Percentiles rank a stretch among this genome's conserved stretches.
These are phyloP conservation scores for Fusarium equiseti DNA, from an alignment of 2,329 filamentous ascomycete species.

Conservation along the genomic window DNA sequence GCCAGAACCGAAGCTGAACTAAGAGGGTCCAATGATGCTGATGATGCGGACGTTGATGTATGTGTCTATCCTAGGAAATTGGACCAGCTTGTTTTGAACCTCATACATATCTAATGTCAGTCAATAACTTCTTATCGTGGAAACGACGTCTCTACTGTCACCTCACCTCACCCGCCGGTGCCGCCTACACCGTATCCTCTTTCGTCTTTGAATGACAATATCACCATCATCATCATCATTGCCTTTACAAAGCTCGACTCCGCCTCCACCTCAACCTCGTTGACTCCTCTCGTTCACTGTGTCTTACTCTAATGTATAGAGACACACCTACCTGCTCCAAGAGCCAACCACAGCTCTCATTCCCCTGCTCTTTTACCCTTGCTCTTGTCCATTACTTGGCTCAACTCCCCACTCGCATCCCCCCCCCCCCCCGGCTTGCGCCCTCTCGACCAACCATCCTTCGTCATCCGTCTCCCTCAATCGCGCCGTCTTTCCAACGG, in stretches of 20 bases:
- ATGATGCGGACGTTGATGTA: constrained; percentile 23
- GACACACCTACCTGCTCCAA: constrained; percentile 19
- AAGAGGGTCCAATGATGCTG: constrained; percentile 32
- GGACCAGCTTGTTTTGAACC: constrained; percentile 1
- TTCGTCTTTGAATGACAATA: constrained; percentile 1
- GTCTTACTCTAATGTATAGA: constrained; percentile 31
- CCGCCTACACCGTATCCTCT: constrained; percentile 21
- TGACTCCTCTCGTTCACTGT: constrained; percentile 23
- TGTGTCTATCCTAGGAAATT: constrained; percentile 10
- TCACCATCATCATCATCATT: constrained; percentile 24
- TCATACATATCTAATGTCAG: constrained; percentile 5
- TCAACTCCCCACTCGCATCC: constrained; percentile 31
- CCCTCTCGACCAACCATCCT: constrained; percentile 52
- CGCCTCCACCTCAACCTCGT: constrained; percentile 10
- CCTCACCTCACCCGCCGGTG: constrained; percentile 13
- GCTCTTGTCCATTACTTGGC: constrained; percentile 38
- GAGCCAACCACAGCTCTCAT: constrained; percentile 31
- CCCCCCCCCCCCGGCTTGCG: constrained; percentile 43
- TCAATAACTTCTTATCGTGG: constrained; percentile 17
- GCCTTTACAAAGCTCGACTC: constrained; percentile 18
- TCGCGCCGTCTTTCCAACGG: constrained; percentile 47
- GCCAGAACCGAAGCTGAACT: constrained; percentile 29
- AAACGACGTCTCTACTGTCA: constrained; percentile 1
- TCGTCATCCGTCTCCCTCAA: constrained; percentile 52
- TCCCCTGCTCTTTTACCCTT: constrained; percentile 39